Evolutionary conservation across 2,329 filamentous ascomycete species (phyloP), one percentile per base, ranked within the genome.

Genomic region (Chaetothyriales sp.): DNA sequence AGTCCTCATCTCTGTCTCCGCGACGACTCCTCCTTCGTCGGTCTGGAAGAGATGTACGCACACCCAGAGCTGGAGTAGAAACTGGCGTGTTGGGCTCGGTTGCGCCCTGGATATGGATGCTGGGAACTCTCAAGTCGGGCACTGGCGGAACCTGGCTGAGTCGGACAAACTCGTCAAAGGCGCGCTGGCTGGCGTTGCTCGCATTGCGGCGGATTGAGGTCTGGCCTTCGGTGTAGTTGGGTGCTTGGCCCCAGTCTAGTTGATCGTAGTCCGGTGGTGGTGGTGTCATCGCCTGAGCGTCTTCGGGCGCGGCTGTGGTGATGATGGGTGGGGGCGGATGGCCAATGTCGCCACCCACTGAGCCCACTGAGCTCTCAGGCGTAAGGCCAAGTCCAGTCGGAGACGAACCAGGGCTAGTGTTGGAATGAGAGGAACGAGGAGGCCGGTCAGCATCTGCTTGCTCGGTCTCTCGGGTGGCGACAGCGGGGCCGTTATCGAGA

Each of bases 181-280:
- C 44, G 12, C 51, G 52, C 32, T 50, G 49, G 22, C 51, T 51
- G 19, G 53, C 55, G 19, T 50, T 55, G 20, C 54, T 55, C 18
- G 56, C 56, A 22, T 55, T 50, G n/a, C 54, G 54, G 15, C 55
- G 52, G 18, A 47, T 25, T 9, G 45, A 36, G n/a, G 56, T 54
- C 5, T 58, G 46, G 18, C 53, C 51, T 42, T 55, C 56, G 48
- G 55, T 51, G 51, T 71, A 71, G 0, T 67, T 62, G 9, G 69
- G 69, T 8, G 67, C 68, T 19, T 70, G 67, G 28, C 68, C 69
- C 67, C 68, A 69, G 15, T 59, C 55, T 22, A 68, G 53, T 22
- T 65, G 56, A 2, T 70, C 68, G 47, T 71, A 71, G 1, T 69
- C 64, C 3, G 69, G 68, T 42, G 68, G 68, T 5, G 44, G 54